Evolutionary conservation across 2,329 filamentous ascomycete genomes (phyloP), one percentile per base, ranked within the genome.

Genomic region (Dendrostoma leiphaemia): DNA sequence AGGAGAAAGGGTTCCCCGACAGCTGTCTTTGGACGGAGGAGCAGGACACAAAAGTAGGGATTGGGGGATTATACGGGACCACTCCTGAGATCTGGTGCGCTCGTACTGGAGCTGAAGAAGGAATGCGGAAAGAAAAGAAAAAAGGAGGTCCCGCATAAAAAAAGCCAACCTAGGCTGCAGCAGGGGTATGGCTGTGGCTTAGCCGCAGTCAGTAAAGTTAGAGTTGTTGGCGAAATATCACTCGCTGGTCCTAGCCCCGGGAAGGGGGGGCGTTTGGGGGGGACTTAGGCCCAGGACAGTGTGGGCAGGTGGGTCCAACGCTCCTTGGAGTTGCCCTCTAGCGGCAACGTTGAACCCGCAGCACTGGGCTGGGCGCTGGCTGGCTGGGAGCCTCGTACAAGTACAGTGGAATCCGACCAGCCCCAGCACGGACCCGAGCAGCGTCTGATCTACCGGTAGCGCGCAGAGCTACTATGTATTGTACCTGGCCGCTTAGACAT

Each of bases 131-230:
- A 32, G 28, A 51, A 32, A 31, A 24, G 32, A 47, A 51, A 48
- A 55, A 55, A 55, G 55, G 50, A 46, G 51, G 51, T 48, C 46
- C 51, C 32, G 51, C 51, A 57, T 57, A 51, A 54, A 48, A 51
- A 57, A 45, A 31, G 44, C 48, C 47, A 51, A 44, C 47, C 38
- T 45, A 29, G 32, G 44, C 40, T n/a, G 41, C 44, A 28, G 28
- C 44, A 40, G 31, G 38, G 49, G 32, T 13, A 3, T 26, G 32
- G 32, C 29, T 53, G 53, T 56, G 53, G 54, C 54, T 56, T 54
- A 57, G 54, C 35, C 53, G 26, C 23, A 49, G 45, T 34, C n/a
- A n/a, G 29, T 34, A 17, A 37, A 29, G 44, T 46, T 46, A 46
- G 41, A n/a, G 34, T 15, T 15, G 6, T 15, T 46, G 44, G 5